Evolutionary conservation across 139 green algal genomes (phyloP).

Genomic region (Closterium sp.): DNA sequence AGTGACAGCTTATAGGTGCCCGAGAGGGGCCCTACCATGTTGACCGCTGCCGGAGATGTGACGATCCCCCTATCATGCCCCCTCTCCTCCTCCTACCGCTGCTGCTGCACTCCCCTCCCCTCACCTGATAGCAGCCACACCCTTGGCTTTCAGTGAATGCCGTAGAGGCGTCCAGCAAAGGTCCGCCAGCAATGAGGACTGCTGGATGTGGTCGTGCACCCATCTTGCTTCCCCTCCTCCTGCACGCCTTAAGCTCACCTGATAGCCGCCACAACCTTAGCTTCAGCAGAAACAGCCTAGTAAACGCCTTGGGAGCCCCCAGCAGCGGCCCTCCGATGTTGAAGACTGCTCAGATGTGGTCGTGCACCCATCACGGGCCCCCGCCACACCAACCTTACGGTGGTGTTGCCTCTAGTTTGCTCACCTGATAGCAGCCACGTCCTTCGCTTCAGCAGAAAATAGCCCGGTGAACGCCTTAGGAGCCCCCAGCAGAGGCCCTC

Average conservation of each 20-base stretch:
- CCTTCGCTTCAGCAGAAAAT: conserved; percentile 36
- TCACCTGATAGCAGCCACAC: conserved; percentile 29
- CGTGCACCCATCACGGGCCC: conserved; percentile 60
- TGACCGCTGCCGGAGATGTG: too few species aligned
- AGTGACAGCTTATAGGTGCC: too few species aligned
- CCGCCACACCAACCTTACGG: too few species aligned
- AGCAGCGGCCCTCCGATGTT: conserved; percentile 70
- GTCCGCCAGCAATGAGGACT: conserved; percentile 52
- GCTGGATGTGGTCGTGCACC: too few species aligned
- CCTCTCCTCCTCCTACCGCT: too few species aligned
- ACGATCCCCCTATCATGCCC: too few species aligned
- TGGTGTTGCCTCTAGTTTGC: too few species aligned
- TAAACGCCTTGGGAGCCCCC: conserved; percentile 70
- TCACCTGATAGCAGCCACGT: conserved; percentile 30
- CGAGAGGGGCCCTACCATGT: too few species aligned
- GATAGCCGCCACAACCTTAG: conserved; percentile 32
- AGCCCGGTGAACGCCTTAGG: conserved; percentile 66
- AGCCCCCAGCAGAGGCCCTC: conserved; percentile 66
- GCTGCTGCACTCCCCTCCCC: too few species aligned
- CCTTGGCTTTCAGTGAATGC: conserved; percentile 54
- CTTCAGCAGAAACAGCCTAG: conserved; percentile 40
- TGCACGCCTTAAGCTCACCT: too few species aligned
- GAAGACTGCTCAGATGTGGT: conserved; percentile 62
- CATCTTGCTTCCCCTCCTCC: too few species aligned
- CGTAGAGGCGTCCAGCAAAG: conserved; percentile 73